Percentiles rank a stretch among this genome's conserved stretches.
Conservation (phyloP, 192 early-diverging fungal species). For the Dissophora globulifera region DNA sequence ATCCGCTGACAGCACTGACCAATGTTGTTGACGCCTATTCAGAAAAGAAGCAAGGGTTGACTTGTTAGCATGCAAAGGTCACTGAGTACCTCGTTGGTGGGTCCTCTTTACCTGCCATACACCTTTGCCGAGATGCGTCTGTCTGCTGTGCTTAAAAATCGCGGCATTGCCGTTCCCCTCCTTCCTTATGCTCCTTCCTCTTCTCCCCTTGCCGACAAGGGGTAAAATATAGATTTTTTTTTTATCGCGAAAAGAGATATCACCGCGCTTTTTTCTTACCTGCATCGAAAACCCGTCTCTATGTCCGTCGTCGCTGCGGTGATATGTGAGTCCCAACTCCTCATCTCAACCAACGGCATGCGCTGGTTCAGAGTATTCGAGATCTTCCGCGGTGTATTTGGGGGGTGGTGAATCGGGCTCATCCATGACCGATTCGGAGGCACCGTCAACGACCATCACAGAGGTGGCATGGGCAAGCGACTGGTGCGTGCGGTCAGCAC, state of each 20-base stretch:
- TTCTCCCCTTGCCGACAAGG: too few species aligned
- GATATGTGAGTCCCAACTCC: background rate
- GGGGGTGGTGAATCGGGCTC: slow-evolving; percentile 28
- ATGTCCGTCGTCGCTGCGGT: background rate
- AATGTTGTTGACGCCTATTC: slow-evolving; percentile 57
- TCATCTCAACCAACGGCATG: slow-evolving; percentile 10
- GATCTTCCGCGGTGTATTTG: slow-evolving; percentile 38
- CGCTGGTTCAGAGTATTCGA: slow-evolving; percentile 41
- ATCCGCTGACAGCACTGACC: slow-evolving; percentile 75
- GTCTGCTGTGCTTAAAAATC: too few species aligned
- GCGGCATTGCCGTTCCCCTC: too few species aligned
- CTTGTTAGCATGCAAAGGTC: too few species aligned
- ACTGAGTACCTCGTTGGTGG: too few species aligned
- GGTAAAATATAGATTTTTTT: too few species aligned
- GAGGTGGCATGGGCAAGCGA: background rate
- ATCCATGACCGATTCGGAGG: background rate
- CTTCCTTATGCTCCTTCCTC: too few species aligned
- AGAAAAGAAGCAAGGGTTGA: background rate
- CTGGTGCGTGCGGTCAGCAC: background rate
- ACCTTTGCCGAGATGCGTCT: too few species aligned
- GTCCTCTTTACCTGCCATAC: background rate
- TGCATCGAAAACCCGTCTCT: slow-evolving; percentile 43
- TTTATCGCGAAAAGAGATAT: too few species aligned
- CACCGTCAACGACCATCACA: background rate
- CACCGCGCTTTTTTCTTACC: too few species aligned